Evolutionary conservation across 345 rosid genomes (phyloP).

Genomic region (Brassica cretica): DNA sequence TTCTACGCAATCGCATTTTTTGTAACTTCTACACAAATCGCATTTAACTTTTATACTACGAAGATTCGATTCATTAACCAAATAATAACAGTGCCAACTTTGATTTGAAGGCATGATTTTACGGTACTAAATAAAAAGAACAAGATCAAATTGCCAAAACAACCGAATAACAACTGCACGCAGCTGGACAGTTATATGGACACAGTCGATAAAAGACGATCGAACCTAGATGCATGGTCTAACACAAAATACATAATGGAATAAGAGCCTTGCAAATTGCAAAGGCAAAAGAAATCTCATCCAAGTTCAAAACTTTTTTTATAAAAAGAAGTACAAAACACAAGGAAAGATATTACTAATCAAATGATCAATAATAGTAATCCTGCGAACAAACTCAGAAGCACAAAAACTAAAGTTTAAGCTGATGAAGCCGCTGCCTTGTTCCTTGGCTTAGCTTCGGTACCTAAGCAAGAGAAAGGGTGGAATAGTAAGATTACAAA

Average conservation of each 20-base stretch:
- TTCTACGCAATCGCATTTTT: too few relatives aligned
- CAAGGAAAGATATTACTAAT: constrained; percentile 8
- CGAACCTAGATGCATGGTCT: background rate
- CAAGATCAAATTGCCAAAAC: background rate
- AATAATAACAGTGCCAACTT: background rate
- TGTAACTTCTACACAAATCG: background rate
- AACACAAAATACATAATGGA: background rate
- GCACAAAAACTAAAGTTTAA: constrained; percentile 30
- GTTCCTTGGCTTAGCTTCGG: constrained; percentile 70
- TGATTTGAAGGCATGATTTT: background rate
- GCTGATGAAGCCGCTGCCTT: constrained; percentile 54
- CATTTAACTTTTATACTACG: background rate
- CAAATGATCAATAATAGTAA: background rate
- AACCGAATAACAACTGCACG: background rate
- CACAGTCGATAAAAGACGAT: background rate
- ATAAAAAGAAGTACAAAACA: background rate
- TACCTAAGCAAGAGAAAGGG: constrained; percentile 42
- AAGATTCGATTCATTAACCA: background rate
- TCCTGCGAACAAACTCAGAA: constrained; percentile 18
- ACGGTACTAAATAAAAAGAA: background rate
- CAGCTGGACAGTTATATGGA: background rate
- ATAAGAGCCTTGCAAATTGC: background rate
- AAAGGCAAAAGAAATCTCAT: background rate
- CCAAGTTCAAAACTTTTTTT: constrained; percentile 19
- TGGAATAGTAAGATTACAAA: background rate